Conservation (phyloP, 257 asterid genomes). For the Solanum dulcamara region DNA sequence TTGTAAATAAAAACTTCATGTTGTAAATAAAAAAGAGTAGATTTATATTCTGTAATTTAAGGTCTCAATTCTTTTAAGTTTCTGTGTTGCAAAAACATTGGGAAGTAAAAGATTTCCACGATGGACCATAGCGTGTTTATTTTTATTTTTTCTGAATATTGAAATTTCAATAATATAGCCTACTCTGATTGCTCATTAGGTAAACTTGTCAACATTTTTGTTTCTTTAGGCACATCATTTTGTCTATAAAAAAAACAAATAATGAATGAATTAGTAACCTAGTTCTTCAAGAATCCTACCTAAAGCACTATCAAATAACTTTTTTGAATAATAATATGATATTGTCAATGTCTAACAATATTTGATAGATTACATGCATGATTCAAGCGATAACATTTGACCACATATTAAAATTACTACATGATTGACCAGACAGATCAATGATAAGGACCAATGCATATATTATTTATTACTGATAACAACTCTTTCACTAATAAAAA, state of each 20-base stretch:
- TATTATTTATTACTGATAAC: not conserved
- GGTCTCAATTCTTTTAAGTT: too few relatives aligned
- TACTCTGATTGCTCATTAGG: not conserved
- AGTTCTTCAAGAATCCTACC: not conserved
- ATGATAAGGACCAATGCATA: not conserved
- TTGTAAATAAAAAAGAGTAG: too few relatives aligned
- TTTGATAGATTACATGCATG: not conserved
- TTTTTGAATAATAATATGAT: not conserved
- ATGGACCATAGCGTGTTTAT: too few relatives aligned
- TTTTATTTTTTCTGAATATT: not conserved
- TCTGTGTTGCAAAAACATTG: too few relatives aligned
- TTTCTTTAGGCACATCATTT: not conserved
- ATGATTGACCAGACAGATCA: not conserved
- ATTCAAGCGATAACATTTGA: not conserved
- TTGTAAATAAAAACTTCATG: too few relatives aligned
- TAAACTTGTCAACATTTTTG: not conserved
- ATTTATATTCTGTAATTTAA: too few relatives aligned
- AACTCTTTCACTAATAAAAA: not conserved
- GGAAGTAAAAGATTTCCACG: too few relatives aligned
- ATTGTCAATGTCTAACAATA: not conserved
- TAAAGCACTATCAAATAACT: not conserved
- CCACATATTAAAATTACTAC: not conserved
- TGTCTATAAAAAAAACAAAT: not conserved
- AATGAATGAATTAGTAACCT: too few relatives aligned
- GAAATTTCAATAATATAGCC: not conserved